Percentiles rank a stretch among this genome's conserved stretches.
These are phyloP conservation scores for Microbotryum saponariae DNA, from an alignment of 1,284 basidiomycete genomes.

Conservation along the genomic window DNA sequence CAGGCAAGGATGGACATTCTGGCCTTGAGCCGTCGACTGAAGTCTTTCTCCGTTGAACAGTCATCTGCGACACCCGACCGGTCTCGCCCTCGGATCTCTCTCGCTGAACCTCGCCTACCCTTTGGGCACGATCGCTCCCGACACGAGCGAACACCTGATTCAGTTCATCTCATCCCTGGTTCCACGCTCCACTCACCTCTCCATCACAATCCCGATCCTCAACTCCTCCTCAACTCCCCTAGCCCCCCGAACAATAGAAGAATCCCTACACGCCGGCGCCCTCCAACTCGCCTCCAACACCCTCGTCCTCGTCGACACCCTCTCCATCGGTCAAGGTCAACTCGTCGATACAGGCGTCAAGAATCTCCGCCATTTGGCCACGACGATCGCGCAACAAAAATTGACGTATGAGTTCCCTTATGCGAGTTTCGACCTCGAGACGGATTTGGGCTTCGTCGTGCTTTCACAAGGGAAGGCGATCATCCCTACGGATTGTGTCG, in stretches of 20 bases:
- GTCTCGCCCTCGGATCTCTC: conserved; percentile 60
- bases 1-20: background rate
- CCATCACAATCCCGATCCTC: conserved; percentile 43
- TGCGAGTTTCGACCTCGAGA: conserved; percentile 63
- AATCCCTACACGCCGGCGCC: conserved; percentile 64
- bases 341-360: conserved; percentile 50
- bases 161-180: conserved; percentile 45
- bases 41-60: conserved; percentile 43
- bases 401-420: conserved; percentile 75
- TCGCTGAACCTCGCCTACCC: conserved; percentile 55
- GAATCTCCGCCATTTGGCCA: conserved; percentile 63
- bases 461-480: conserved; percentile 55
- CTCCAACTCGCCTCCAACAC: conserved; percentile 64
- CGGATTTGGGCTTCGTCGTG: conserved; percentile 60
- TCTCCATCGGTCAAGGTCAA: conserved; percentile 30
- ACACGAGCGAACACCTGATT: conserved; percentile 51
- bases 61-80: conserved; percentile 55
- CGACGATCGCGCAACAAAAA: conserved; percentile 59
- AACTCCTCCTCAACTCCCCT: conserved; percentile 47
- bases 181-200: conserved; percentile 53
- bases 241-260: conserved; percentile 57
- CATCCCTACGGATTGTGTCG: conserved; percentile 35
- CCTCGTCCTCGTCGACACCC: conserved; percentile 53
- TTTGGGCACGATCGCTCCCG: conserved; percentile 31
- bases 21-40: conserved; percentile 4